Base-by-base conservation (phyloP, 2,329 filamentous ascomycete genomes). In the Nannizziopsis barbatae region DNA sequence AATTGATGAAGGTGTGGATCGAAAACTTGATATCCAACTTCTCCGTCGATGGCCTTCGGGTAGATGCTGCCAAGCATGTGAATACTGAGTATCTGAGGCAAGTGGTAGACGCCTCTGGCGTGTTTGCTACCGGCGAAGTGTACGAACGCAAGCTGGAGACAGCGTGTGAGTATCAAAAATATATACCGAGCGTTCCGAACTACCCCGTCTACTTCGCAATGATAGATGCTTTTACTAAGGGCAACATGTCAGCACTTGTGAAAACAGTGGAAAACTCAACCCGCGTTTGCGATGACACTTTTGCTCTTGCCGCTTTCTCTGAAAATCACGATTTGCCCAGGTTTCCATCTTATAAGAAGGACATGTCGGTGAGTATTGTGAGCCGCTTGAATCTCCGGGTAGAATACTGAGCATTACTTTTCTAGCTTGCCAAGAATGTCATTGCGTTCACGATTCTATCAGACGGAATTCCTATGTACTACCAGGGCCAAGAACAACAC, bases 401-500 rank as follows among this genome's bases (percentile, higher is more conserved):
- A 33, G 2, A 9, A 4, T 35, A 9, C 14, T 43, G 30, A 33
- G 12, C 27, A 27, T 4, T 15, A n/a, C 9, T 38, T 14, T 17
- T 17, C 12, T 36, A 47, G 45, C 45, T 47, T 8, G 73, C 78
- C 40, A 76, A 77, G 60, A 83, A 83, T 55, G 71, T 75, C 4
- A 67, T 83, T 36, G 71, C 77, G 0, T 82, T 77, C 56, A 75
- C 74, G n/a, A 71, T 83, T 27, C 71, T 83, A 14, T 58, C 60
- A 30, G 62, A 80, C 47, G 80, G 80, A 15, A 76, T 83, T 35
- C 79, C 79, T 1, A 77, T 81, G 48, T 70, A 83, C 31, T 84
- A 83, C 62, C 74, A 81, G 55, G 80, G 80, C 22, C 76, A 80
- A 52, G 80, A 83, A 62, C 80, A 83, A 57, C 76, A 74, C 51